Conservation (phyloP, 768 basidiomycete genomes). For the Tulasnella sp. region DNA sequence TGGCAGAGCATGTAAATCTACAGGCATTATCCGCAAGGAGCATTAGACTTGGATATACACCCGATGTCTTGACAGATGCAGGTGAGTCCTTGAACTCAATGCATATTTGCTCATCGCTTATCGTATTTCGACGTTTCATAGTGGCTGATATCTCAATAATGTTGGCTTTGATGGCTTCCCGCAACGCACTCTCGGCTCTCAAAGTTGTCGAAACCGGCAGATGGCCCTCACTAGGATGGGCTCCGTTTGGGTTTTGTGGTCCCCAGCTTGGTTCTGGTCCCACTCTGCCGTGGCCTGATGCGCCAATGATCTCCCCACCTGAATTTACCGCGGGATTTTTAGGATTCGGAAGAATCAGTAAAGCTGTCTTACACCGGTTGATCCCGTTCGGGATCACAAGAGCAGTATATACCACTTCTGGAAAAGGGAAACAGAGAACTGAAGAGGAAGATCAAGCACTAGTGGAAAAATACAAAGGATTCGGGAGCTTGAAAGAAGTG, state of each 20-base stretch:
- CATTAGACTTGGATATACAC: slow-evolving; percentile 78
- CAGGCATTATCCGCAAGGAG: slow-evolving; percentile 42
- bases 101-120: background rate
- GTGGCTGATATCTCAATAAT: slow-evolving; percentile 86
- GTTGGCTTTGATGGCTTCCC: slow-evolving; percentile 84
- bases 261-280: slow-evolving; percentile 40
- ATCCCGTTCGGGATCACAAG: slow-evolving; percentile 69
- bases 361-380: slow-evolving; percentile 66
- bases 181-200: slow-evolving; percentile 57
- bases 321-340: slow-evolving; percentile 72
- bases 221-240: slow-evolving; percentile 74
- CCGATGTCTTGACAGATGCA: slow-evolving; percentile 85
- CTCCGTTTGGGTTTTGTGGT: slow-evolving; percentile 76
- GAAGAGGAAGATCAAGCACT: slow-evolving; percentile 4
- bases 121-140: slow-evolving; percentile 23
- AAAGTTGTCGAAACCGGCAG: slow-evolving; percentile 54
- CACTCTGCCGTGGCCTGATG: slow-evolving; percentile 27
- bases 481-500: slow-evolving; percentile 27
- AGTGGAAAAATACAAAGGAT: slow-evolving; percentile 18
- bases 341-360: slow-evolving; percentile 90
- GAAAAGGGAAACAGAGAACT: slow-evolving; percentile 27
- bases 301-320: slow-evolving; percentile 32
- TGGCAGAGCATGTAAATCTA: slow-evolving; percentile 70
- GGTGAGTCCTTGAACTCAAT: slow-evolving; percentile 31
- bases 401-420: slow-evolving; percentile 46